Conservation (phyloP, 2,329 filamentous ascomycete genomes). For the Capronia epimyces region DNA sequence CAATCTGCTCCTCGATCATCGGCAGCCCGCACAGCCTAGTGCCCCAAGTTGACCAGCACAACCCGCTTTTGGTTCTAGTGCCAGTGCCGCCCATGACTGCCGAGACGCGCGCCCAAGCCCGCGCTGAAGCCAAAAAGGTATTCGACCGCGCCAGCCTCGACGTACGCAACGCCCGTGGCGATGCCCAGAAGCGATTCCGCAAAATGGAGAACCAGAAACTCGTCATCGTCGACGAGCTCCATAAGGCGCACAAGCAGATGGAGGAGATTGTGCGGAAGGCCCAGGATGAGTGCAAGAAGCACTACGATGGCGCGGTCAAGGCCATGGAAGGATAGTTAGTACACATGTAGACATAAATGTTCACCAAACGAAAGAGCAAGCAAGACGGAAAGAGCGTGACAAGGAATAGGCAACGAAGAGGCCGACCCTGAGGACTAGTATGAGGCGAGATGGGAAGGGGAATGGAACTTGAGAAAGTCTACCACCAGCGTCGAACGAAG, state of each 20-base stretch:
- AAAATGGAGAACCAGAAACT: slow-evolving; percentile 42
- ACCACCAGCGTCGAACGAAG: too few species aligned
- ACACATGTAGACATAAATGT: too few species aligned
- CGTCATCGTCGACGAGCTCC: slow-evolving; percentile 42
- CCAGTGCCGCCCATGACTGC: slow-evolving; percentile 44
- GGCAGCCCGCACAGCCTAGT: slow-evolving; percentile 41
- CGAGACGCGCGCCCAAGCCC: slow-evolving; percentile 41
- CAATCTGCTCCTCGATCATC: slow-evolving; percentile 40
- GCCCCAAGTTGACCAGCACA: slow-evolving; percentile 40
- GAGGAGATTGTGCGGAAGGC: slow-evolving; percentile 45
- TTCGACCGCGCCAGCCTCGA: slow-evolving; percentile 40
- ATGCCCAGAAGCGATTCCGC: slow-evolving; percentile 43
- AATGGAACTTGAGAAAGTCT: too few species aligned
- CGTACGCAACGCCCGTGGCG: slow-evolving; percentile 41
- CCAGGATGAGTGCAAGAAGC: slow-evolving; percentile 43
- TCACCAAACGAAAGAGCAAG: too few species aligned
- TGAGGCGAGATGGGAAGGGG: too few species aligned
- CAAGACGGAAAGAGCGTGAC: too few species aligned
- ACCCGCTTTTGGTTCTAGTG: slow-evolving; percentile 42
- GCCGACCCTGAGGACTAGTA: too few species aligned
- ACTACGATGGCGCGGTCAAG: slow-evolving; percentile 39
- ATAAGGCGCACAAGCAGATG: slow-evolving; percentile 45
- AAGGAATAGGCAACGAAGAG: too few species aligned
- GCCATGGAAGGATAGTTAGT: slow-evolving; percentile 16
- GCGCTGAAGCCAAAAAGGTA: slow-evolving; percentile 38